Conservation (phyloP, 345 rosid genomes). For the Sisymbrium altissimum region DNA sequence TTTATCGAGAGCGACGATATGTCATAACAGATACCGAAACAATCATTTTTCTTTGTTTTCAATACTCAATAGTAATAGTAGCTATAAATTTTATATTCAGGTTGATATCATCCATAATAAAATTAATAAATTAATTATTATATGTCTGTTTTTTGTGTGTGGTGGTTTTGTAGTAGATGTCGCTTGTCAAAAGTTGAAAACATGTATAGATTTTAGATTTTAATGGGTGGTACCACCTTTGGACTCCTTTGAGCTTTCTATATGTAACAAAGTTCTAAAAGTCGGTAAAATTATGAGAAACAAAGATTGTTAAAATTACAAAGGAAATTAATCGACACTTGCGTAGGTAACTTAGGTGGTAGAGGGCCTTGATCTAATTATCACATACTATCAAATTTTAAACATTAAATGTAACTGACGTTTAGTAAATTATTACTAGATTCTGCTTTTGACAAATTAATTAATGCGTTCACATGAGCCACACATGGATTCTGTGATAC, state of each 20-base stretch:
- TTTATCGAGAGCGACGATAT: background rate
- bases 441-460: background rate
- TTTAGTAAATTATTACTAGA: background rate
- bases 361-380: background rate
- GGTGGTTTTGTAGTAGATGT: background rate
- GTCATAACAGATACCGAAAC: background rate
- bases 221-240: background rate
- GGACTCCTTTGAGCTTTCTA: background rate
- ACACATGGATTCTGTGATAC: constrained; percentile 3
- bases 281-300: background rate
- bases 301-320: background rate
- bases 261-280: background rate
- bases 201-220: background rate
- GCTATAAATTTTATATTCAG: background rate
- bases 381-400: background rate
- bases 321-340: background rate
- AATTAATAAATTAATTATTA: background rate
- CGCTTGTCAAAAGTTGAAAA: background rate
- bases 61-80: background rate
- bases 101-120: background rate
- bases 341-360: background rate
- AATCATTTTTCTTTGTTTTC: background rate
- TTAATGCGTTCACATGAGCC: constrained; percentile 9
- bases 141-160: background rate
- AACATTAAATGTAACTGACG: background rate